Percentiles rank a stretch among this genome's conserved stretches.
Evolutionary conservation across 2,329 filamentous ascomycete genomes (phyloP).

Genomic region (Coniochaeta sp.): DNA sequence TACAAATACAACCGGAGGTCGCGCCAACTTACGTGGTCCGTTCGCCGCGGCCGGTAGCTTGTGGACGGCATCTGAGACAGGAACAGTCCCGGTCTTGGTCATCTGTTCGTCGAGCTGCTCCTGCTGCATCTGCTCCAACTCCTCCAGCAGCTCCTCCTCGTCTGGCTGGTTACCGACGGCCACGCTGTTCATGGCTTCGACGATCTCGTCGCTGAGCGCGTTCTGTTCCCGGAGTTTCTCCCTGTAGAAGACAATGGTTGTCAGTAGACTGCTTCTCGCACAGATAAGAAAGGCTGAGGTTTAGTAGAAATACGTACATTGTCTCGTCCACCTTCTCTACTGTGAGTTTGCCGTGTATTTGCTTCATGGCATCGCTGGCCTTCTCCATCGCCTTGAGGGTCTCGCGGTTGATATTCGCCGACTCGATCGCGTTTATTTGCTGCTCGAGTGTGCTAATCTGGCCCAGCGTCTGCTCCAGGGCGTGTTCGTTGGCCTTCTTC

Average conservation of each 20-base stretch:
- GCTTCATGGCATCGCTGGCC: slow-evolving; percentile 83
- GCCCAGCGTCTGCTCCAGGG: slow-evolving; percentile 79
- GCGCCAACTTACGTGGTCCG: slow-evolving; percentile 60
- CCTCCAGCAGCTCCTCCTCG: slow-evolving; percentile 78
- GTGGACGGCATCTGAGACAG: slow-evolving; percentile 70
- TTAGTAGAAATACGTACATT: slow-evolving; percentile 62
- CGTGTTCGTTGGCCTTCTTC: slow-evolving; percentile 92
- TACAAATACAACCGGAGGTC: not conserved
- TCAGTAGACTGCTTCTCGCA: slow-evolving; percentile 20
- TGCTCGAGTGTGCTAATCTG: slow-evolving; percentile 91
- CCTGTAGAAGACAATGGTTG: slow-evolving; percentile 41
- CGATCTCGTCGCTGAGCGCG: slow-evolving; percentile 87
- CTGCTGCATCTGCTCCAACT: slow-evolving; percentile 82
- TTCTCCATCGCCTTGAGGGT: slow-evolving; percentile 91
- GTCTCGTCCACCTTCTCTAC: slow-evolving; percentile 92
- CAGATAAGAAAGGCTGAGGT: not conserved
- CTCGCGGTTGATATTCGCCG: slow-evolving; percentile 97
- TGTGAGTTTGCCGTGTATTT: slow-evolving; percentile 84
- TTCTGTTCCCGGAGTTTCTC: slow-evolving; percentile 89
- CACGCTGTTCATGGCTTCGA: slow-evolving; percentile 71
- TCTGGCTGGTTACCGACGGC: slow-evolving; percentile 65
- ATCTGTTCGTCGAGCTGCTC: slow-evolving; percentile 91
- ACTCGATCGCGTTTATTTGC: slow-evolving; percentile 94
- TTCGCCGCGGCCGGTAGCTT: slow-evolving; percentile 69
- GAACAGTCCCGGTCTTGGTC: slow-evolving; percentile 80